Conservation (phyloP, 495 filamentous ascomycete genomes). For the Cairneyella variabilis region DNA sequence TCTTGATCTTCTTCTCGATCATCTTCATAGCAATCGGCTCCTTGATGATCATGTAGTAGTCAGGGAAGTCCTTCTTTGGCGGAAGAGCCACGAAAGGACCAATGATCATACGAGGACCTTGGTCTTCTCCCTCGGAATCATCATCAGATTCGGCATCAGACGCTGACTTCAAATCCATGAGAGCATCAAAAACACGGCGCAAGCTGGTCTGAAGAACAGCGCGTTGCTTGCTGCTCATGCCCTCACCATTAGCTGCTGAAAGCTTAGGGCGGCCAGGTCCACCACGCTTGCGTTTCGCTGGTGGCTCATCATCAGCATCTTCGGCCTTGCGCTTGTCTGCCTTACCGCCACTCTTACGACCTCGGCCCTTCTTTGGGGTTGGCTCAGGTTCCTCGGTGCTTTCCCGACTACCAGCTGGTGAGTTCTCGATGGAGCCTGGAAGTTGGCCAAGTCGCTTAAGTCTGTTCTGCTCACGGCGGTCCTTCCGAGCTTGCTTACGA, state of each 20-base stretch:
- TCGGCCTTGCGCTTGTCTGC: slow-evolving; percentile 82
- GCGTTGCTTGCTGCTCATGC: slow-evolving; percentile 47
- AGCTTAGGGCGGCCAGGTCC: slow-evolving; percentile 65
- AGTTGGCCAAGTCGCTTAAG: slow-evolving; percentile 43
- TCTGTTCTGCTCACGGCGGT: slow-evolving; percentile 71
- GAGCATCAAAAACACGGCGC: slow-evolving; percentile 65
- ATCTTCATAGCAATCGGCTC: slow-evolving; percentile 90
- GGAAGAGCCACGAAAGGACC: slow-evolving; percentile 92
- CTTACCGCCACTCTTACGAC: slow-evolving; percentile 67
- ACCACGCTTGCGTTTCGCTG: slow-evolving; percentile 74
- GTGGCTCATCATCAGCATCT: slow-evolving; percentile 74
- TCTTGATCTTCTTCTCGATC: slow-evolving; percentile 91
- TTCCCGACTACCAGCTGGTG: slow-evolving; percentile 70
- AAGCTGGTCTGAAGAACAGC: slow-evolving; percentile 69
- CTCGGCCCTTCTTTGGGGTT: slow-evolving; percentile 59
- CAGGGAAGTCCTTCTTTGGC: slow-evolving; percentile 78
- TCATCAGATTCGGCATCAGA: slow-evolving; percentile 52
- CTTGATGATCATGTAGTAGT: slow-evolving; percentile 91
- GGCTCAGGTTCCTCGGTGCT: slow-evolving; percentile 63
- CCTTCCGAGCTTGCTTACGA: slow-evolving; percentile 79
- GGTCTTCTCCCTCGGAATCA: slow-evolving; percentile 49
- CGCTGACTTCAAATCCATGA: slow-evolving; percentile 77
- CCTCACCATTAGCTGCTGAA: slow-evolving; percentile 42
- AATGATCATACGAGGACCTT: slow-evolving; percentile 66
- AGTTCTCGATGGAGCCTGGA: slow-evolving; percentile 55